Base-by-base conservation (phyloP, 768 basidiomycete genomes). In the Lactifluus echinatus region DNA sequence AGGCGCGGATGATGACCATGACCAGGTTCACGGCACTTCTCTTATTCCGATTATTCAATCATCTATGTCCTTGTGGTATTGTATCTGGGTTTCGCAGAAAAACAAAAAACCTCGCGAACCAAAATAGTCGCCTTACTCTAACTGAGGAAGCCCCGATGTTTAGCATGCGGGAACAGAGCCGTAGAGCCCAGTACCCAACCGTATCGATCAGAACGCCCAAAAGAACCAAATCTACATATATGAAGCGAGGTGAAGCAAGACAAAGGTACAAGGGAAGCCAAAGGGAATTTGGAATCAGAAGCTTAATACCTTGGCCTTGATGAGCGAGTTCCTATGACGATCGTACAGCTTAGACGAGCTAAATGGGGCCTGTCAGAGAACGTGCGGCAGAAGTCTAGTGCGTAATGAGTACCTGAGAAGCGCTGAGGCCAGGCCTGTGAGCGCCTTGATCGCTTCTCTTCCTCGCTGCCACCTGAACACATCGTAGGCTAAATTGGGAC, bases 291-390 rank as follows among this genome's bases (percentile, higher is more conserved):
- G 54, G 37, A 56, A 53, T 64, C 46, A 68, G 61, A 64, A 61
- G 64, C 70, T 68, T 47, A 73, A 62, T 44, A 72, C 75, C 72
- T 85, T 87, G 40, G 72, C 75, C 73, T 85, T 87, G 50, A 83
- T 71, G 62, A 90, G 78, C 42, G 73, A 64, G 56, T 74, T 78
- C 70, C 79, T 82, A 68, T 87, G 85, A 63, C 80, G 79, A 69
- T 89, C 84, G 65, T 84, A 89, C 19, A 89, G 74, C 72, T 89
- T 91, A 56, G 80, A 77, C 52, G 80, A 80, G 70, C 88, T 90
- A 64, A 19, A 55, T n/a, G 47, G 19, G 31, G 45, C 23, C 19
- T 40, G 53, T 58, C 49, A 58, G 50, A 48, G 47, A 56, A 57
- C 56, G 31, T 55, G 53, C 48, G 50, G 63, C 55, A 59, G 45